Evolutionary conservation across 495 filamentous ascomycete genomes (phyloP), one percentile per base, ranked within the genome.

Genomic region (Penicillium bialowiezense): DNA sequence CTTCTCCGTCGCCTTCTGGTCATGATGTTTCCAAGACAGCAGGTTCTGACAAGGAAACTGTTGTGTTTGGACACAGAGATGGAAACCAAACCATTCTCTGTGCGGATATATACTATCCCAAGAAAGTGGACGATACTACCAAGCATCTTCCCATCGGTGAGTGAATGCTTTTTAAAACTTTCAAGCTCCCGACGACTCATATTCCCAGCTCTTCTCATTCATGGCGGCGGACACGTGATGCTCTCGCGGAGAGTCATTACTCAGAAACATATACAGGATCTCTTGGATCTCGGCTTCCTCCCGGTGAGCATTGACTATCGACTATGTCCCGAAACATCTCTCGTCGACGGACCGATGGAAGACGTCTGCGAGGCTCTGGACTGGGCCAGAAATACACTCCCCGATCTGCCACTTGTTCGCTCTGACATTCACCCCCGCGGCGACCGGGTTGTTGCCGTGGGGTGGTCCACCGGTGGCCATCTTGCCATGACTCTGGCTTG

Each of bases 391-490:
- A 44, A 49, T 0, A 41, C n/a, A 0, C 62, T 82, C 13, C 76
- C 79, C 0, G n/a, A n/a, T 0, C n/a, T 75, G 0, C n/a, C n/a
- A n/a, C n/a, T n/a, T n/a, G n/a, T n/a, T n/a, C n/a, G 5, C 29
- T 0, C 53, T 65, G 4, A 18, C 52, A 10, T 47, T 56, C 1
- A 46, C 48, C 0, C 65, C 48, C 56, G 54, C 0, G 35, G 61
- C 7, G 59, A 26, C n/a, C n/a, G 51, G 29, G 67, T 83, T 3
- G 74, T 75, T 0, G 72, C 62, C 0, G 59, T 85, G 0, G 80
- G 82, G 0, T 85, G 80, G 81, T 84, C 79, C 0, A 68, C 73
- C 0, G 81, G 81, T 6, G 82, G 79, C 0, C 65, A 69, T 7
- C 64, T 85, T 0, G 79, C 79, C 14, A 70, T 83, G 67, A 62